Base-by-base conservation (phyloP, 2,329 filamentous ascomycete species). In the Emmonsiellopsis sp. region DNA sequence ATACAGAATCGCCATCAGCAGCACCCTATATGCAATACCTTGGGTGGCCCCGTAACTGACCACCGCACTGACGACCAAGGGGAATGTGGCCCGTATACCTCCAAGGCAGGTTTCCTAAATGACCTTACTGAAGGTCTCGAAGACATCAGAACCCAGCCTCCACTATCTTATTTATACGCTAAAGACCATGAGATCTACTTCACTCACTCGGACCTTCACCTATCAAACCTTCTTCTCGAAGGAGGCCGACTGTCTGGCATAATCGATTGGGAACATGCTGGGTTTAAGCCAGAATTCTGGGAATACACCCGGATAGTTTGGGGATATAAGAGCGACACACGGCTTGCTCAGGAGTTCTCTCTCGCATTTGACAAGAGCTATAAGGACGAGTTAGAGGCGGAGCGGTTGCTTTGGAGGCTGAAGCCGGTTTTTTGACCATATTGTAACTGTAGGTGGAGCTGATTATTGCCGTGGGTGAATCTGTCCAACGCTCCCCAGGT, bases 271-370 rank as follows among this genome's bases (percentile, higher is more conserved):
- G 55, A 58, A 38, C 38, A 53, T 50, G 54, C 55, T 16, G 53
- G 55, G 5, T 58, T 57, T n/a, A 53, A 52, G 31, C 57, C 54
- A 3, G 57, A 58, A 38, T 55, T 53, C 34, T 58, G 53, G 52
- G 57, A 57, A 16, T 55, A 55, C 38, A 58, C 55, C 5, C 41
- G 48, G 32, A 46, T 35, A 5, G 15, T 58, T 42, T 57, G 55
- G 48, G 26, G 26, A 5, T 32, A 31, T 34, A 45, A 15, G 26
- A 34, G 26, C 15, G 9, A 45, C 26, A 5, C 30, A 8, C 26
- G 26, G 10, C 20, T n/a, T 32, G 11, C 43, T 13, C 8, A 34
- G 13, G 43, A 45, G 30, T 45, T 45, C 11, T 11, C 30, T 31
- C 26, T 32, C 32, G 43, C 26, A 31, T 45, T 32, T 7, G 43